Base-by-base conservation (phyloP, 331 rosid species). In the Malus hybrid region DNA sequence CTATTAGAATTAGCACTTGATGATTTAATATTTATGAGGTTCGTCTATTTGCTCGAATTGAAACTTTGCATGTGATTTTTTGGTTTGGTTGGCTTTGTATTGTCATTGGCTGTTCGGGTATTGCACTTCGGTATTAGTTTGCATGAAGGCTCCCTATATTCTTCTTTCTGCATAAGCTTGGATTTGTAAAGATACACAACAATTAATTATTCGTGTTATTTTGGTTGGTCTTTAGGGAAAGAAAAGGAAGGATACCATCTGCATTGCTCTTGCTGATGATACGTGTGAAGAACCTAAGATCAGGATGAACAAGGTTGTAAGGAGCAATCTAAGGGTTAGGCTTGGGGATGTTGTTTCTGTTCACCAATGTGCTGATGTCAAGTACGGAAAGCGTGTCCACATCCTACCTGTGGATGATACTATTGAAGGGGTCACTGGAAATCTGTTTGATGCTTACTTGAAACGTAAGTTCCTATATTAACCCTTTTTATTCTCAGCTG, bases 261-360 rank as follows among this genome's bases (percentile, higher is more conserved):
- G 98, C 89, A 93, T 93, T 85, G 98, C 97, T 36, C 97, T 91
- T 68, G 96, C 97, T 32, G 98, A 93, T 81, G 97, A 88, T 4
- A 85, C 93, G 1, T 93, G 98, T 12, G 97, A 93, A 24, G 96
- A 90, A 73, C 98, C 98, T 8, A 93, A 91, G 82, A 91, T 93
- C 54, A 87, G 97, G 78, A 91, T 39, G 46, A 39, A 39, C 46
- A 39, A 39, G 46, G 46, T 39, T 39, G 46, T 39, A 1, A 39
- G 46, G 73, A 93, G 85, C 83, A 93, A 93, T 83, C 88, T 93
- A 14, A 88, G 98, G 86, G 98, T 93, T 52, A 90, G 98, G 84
- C 97, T 93, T 24, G 98, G 97, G 46, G 98, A 91, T 76, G 98
- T 93, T 72, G 96, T 93, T 46, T 93, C 97, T 0, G 97, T 93